Evolutionary conservation across 2,329 filamentous ascomycete species (phyloP).

Genomic region (Annulohypoxylon truncatum): DNA sequence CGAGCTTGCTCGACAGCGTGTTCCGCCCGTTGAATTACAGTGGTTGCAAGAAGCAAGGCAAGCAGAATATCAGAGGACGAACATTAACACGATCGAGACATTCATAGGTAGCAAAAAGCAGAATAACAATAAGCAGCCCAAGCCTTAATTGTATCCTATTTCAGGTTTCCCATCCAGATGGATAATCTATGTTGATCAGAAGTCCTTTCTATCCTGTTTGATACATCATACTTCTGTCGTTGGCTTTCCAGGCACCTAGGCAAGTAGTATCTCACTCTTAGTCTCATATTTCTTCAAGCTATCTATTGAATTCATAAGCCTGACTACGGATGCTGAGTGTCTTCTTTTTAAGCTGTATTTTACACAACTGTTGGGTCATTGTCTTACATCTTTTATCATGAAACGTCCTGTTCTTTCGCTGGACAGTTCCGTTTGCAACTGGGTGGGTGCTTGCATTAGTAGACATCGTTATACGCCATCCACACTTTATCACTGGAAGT

Average conservation of each 20-base stretch:
- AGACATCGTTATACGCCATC: conserved; percentile 5
- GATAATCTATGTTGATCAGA: background rate
- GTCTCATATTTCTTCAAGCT: background rate
- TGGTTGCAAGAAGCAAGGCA: conserved; percentile 65
- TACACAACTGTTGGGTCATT: background rate
- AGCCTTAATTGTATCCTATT: background rate
- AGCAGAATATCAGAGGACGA: conserved; percentile 58
- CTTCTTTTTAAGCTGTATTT: background rate
- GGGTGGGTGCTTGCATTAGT: conserved; percentile 21
- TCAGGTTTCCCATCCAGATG: background rate
- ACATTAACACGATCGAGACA: conserved; percentile 59
- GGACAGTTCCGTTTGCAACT: conserved; percentile 13
- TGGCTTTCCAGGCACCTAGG: background rate
- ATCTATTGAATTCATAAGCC: background rate
- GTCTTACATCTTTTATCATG: background rate
- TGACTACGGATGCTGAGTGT: background rate
- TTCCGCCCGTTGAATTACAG: conserved; percentile 62
- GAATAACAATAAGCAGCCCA: conserved; percentile 15
- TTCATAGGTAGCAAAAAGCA: conserved; percentile 54
- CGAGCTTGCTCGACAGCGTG: conserved; percentile 64
- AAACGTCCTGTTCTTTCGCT: background rate
- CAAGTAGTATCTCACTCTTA: background rate
- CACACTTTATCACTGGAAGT: background rate
- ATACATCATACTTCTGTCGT: background rate
- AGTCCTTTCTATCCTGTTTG: background rate